Percentiles rank a stretch among this genome's conserved stretches.
These are phyloP conservation scores for Zostera marina DNA, from an alignment of 116 monocot genomes.

Conservation along the genomic window DNA sequence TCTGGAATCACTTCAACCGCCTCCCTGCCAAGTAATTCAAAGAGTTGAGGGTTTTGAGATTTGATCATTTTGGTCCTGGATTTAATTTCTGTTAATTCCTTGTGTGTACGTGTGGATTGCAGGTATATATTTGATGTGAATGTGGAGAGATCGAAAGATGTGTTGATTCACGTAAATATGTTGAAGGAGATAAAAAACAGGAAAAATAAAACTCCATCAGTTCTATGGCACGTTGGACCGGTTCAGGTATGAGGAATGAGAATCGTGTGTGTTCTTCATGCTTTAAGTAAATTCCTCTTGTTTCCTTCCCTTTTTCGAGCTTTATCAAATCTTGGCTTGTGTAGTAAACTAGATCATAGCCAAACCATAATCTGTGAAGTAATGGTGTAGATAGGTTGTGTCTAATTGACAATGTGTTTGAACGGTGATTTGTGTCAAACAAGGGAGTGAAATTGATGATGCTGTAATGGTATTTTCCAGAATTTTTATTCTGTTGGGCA, in stretches of 20 bases:
- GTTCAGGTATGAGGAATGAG: slow-evolving; percentile 12
- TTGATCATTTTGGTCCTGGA: neutral
- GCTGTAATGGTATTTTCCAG: too few relatives aligned
- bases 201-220: neutral
- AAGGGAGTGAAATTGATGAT: too few relatives aligned
- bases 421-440: too few relatives aligned
- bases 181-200: slow-evolving; percentile 8
- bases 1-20: slow-evolving; percentile 79
- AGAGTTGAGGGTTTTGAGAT: neutral
- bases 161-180: slow-evolving; percentile 17
- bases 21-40: slow-evolving; percentile 46
- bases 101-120: neutral
- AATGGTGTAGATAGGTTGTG: too few relatives aligned
- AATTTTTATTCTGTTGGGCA: too few relatives aligned
- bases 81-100: neutral
- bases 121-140: slow-evolving; percentile 25
- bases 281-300: neutral
- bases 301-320: too few relatives aligned
- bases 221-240: slow-evolving; percentile 7
- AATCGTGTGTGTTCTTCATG: neutral
- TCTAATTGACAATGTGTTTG: too few relatives aligned
- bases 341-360: neutral
- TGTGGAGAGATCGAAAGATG: slow-evolving; percentile 20
- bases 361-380: too few relatives aligned
- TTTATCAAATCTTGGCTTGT: too few relatives aligned